phyloP scores from a whole-genome alignment of 1,284 basidiomycete species.

The Ustilago nuda region DNA sequence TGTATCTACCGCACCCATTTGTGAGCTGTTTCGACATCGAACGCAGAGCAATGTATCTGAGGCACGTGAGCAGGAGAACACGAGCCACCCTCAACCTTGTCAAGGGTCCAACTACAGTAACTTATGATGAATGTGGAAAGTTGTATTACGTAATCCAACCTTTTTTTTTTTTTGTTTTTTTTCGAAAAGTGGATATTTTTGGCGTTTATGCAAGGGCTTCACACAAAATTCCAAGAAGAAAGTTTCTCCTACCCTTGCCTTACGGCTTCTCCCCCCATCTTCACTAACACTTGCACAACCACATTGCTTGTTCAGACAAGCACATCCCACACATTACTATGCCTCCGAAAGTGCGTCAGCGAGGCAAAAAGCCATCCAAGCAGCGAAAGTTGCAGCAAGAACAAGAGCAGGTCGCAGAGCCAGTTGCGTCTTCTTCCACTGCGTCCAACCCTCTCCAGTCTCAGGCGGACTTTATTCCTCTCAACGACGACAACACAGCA shows the following conservation, averaged over 20 bases:
- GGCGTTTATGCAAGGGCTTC: constrained; percentile 13
- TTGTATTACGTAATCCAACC: constrained; percentile 39
- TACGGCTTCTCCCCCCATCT: neutral
- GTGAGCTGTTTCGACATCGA: too few relatives aligned
- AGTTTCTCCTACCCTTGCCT: constrained; percentile 3
- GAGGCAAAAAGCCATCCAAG: constrained; percentile 54
- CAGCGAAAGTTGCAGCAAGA: constrained; percentile 35
- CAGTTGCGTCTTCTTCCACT: constrained; percentile 17
- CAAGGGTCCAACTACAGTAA: neutral
- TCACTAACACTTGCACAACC: neutral
- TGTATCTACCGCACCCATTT: too few relatives aligned
- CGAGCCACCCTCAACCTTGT: neutral
- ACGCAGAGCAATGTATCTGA: too few relatives aligned
- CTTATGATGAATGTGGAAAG: neutral
- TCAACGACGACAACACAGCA: constrained; percentile 15
- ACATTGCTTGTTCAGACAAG: neutral
- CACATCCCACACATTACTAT: constrained; percentile 5
- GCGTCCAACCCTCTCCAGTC: constrained; percentile 25
- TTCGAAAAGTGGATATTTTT: constrained; percentile 17
- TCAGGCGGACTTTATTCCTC: constrained; percentile 33
- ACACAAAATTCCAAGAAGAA: constrained; percentile 1
- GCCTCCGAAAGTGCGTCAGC: constrained; percentile 47
- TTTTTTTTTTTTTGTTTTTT: constrained; percentile 21
- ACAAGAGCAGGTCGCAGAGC: constrained; percentile 21
- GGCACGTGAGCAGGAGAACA: neutral